phyloP scores from a whole-genome alignment of 805 yeast genomes.

The Phaffomyces antillensis region DNA sequence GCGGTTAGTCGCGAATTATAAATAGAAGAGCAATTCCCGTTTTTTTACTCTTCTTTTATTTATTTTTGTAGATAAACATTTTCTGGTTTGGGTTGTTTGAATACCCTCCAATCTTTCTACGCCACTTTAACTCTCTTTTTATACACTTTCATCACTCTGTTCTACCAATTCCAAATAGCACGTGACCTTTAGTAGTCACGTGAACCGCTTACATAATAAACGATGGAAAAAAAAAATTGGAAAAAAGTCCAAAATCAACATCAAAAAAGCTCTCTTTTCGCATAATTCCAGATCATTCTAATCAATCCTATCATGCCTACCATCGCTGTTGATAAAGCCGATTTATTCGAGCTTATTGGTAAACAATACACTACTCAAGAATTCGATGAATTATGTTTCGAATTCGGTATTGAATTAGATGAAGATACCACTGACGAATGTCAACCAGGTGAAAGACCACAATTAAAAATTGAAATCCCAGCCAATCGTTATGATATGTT shows the following conservation, averaged over 20 bases:
- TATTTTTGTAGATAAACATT: not conserved
- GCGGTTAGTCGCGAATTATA: not conserved
- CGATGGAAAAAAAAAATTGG: too few species aligned
- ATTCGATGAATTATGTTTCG: conserved; percentile 95
- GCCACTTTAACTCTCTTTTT: too few species aligned
- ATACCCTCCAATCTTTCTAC: too few species aligned
- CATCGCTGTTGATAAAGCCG: conserved; percentile 89
- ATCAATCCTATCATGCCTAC: conserved; percentile 71
- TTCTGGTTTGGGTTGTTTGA: too few species aligned
- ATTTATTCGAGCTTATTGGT: conserved; percentile 76
- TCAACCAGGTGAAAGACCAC: conserved; percentile 85
- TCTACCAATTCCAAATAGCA: too few species aligned
- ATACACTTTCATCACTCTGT: too few species aligned
- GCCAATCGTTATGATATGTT: conserved; percentile 98
- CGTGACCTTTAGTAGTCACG: too few species aligned
- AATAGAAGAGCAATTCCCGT: not conserved
- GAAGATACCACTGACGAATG: conserved; percentile 87
- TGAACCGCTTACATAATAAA: too few species aligned
- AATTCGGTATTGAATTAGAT: conserved; percentile 94
- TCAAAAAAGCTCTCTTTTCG: not conserved
- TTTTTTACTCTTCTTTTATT: not conserved
- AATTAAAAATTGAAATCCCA: conserved; percentile 91
- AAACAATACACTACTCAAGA: conserved; percentile 72
- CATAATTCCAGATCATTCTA: not conserved
- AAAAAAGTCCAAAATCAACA: too few species aligned